Evolutionary conservation across 2,329 filamentous ascomycete species (phyloP), one percentile per base, ranked within the genome.

Genomic region (Truncatella angustata): DNA sequence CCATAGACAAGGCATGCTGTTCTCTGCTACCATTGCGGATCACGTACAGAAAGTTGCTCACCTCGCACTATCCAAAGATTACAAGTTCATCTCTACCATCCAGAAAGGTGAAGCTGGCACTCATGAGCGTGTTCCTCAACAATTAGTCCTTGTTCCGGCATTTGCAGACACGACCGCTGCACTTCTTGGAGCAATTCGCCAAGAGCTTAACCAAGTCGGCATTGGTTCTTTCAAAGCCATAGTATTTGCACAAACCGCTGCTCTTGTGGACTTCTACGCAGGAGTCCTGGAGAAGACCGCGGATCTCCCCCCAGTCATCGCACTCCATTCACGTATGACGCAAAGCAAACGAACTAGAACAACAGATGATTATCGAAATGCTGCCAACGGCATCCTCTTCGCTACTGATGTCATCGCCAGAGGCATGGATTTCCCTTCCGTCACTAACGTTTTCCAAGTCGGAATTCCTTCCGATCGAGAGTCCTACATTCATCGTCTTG

Each of bases 11-110:
- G 91, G 90, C 46, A 90, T 90, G 76, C 83, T 94, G 43, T 96
- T 94, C 76, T 91, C 87, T 3, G 91, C 91, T 9, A 96, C 91
- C 18, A 87, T 96, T 70, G 86, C 84, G 35, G 81, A 82, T 21
- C 91, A 93, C 65, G 87, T 96, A 49, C 80, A 91, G 64, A 84
- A 86, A 54, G 80, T 95, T 51, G 88, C 91, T 35, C 78, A 81
- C 36, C 67, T 80, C 42, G 88, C 86, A 2, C 81, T 94, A 64
- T 83, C 85, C 56, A 80, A 75, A 10, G 71, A 84, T 50, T 95
- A 93, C 78, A 85, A 89, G 65, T 91, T 88, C 68, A 86, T 96
- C 65, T 88, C 90, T 47, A 94, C 90, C 49, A 86, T 96, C 34
- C 76, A 81, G 51, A 81, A 86, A 11, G 83, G 90, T 60, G 91